Conservation (phyloP, 2,329 filamentous ascomycete genomes). For the Hypoxylon sp. region DNA sequence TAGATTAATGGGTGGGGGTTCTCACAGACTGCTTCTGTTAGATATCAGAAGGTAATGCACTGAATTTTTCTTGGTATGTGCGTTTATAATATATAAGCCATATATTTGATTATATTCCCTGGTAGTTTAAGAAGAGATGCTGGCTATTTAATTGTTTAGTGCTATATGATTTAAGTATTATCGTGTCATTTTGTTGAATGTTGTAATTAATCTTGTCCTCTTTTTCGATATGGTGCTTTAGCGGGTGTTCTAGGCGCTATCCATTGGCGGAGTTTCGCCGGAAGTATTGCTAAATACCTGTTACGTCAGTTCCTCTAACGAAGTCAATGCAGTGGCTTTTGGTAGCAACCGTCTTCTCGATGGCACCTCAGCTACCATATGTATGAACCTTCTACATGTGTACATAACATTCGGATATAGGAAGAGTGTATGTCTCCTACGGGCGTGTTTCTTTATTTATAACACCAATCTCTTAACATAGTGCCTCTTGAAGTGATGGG, state of each 20-base stretch:
- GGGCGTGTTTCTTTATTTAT: neutral
- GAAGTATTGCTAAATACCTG: neutral
- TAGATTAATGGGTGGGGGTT: conserved; percentile 17
- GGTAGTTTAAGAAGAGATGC: neutral
- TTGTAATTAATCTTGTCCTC: neutral
- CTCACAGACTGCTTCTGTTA: neutral
- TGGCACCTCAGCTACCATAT: neutral
- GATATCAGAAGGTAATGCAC: neutral
- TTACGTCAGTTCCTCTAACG: neutral
- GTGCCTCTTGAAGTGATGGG: neutral
- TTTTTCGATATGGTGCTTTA: neutral
- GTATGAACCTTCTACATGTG: neutral
- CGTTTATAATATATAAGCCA: neutral
- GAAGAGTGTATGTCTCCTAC: neutral
- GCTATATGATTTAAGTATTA: neutral
- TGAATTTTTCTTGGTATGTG: neutral
- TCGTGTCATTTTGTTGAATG: neutral
- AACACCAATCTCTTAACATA: neutral
- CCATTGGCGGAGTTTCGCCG: neutral
- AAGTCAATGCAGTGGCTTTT: neutral
- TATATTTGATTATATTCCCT: neutral
- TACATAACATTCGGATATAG: neutral
- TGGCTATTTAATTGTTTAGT: neutral
- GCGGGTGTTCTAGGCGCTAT: neutral
- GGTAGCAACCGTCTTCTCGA: neutral